Percentiles rank a stretch among this genome's conserved stretches.
phyloP scores from a whole-genome alignment of 169 alveolate genomes.

The Plasmodium knowlesi region DNA sequence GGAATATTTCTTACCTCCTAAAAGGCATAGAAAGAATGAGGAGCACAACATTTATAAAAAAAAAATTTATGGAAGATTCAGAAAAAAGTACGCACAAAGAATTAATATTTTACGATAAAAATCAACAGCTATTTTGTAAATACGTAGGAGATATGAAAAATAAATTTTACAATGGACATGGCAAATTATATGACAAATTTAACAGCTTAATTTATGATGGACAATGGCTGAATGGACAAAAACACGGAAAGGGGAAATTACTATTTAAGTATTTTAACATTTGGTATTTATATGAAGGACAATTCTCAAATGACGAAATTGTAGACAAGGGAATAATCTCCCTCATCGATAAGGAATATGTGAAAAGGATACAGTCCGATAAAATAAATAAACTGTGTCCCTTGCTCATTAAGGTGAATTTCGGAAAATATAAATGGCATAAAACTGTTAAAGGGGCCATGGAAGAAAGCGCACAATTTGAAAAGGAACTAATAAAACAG shows the following conservation, averaged over 20 bases:
- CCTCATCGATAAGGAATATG: conserved; percentile 72
- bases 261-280: conserved; percentile 66
- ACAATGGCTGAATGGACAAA: conserved; percentile 56
- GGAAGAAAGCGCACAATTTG: neutral
- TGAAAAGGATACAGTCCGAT: conserved; percentile 25
- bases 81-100: conserved; percentile 21
- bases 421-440: neutral
- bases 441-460: neutral
- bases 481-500: neutral
- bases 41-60: conserved; percentile 13
- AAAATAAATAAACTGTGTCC: conserved; percentile 74
- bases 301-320: conserved; percentile 57
- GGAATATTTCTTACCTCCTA: conserved; percentile 8
- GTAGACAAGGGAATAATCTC: conserved; percentile 67
- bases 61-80: conserved; percentile 14
- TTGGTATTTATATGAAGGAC: conserved; percentile 75
- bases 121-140: conserved; percentile 45
- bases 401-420: conserved; percentile 62
- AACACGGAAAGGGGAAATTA: conserved; percentile 71
- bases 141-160: conserved; percentile 71
- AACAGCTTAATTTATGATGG: conserved; percentile 74
- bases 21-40: conserved; percentile 58
- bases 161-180: conserved; percentile 66
- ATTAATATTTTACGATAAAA: conserved; percentile 65
- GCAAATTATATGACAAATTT: conserved; percentile 69